Conservation (phyloP, 1,284 basidiomycete genomes). For the Moniliophthora roreri region DNA sequence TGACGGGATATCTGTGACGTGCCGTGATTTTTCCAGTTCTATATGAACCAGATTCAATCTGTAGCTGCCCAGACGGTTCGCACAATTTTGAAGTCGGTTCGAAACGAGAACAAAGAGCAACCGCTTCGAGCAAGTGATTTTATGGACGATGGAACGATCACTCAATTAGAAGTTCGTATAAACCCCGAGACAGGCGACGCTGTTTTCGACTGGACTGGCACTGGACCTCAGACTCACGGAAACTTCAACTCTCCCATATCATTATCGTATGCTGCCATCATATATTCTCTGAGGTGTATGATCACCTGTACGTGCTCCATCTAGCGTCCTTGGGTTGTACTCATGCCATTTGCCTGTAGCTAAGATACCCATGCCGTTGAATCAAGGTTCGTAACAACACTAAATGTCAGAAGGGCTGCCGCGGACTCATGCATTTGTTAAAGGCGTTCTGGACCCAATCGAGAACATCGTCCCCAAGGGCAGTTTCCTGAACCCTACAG, state of each 20-base stretch:
- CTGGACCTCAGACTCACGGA: slow-evolving; percentile 9
- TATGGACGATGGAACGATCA: slow-evolving; percentile 11
- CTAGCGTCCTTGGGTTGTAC: not conserved
- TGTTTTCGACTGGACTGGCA: slow-evolving; percentile 11
- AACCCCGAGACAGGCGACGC: slow-evolving; percentile 10
- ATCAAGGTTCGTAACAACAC: not conserved
- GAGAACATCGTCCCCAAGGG: slow-evolving; percentile 11
- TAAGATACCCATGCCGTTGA: slow-evolving; percentile 5
- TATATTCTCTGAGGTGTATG: slow-evolving; percentile 9
- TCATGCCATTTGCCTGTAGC: not conserved
- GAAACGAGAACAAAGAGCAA: not conserved
- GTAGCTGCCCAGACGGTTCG: slow-evolving; percentile 9
- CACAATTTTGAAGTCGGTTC: slow-evolving; percentile 5
- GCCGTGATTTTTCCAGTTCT: slow-evolving; percentile 2
- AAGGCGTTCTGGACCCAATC: slow-evolving; percentile 6
- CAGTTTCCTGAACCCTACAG: slow-evolving; percentile 9
- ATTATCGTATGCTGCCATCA: slow-evolving; percentile 11
- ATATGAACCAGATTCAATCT: slow-evolving; percentile 10
- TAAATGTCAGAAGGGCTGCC: too few species aligned
- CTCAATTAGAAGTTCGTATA: slow-evolving; percentile 4
- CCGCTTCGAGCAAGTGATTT: slow-evolving; percentile 3
- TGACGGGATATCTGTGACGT: too few species aligned
- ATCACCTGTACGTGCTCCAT: slow-evolving; percentile 1
- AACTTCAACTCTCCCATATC: slow-evolving; percentile 11
- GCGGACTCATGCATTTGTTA: too few species aligned